Percentiles rank a stretch among this genome's conserved stretches.
phyloP scores from a whole-genome alignment of 805 yeast species.

The Yamadazyma takamatsuzukensis region DNA sequence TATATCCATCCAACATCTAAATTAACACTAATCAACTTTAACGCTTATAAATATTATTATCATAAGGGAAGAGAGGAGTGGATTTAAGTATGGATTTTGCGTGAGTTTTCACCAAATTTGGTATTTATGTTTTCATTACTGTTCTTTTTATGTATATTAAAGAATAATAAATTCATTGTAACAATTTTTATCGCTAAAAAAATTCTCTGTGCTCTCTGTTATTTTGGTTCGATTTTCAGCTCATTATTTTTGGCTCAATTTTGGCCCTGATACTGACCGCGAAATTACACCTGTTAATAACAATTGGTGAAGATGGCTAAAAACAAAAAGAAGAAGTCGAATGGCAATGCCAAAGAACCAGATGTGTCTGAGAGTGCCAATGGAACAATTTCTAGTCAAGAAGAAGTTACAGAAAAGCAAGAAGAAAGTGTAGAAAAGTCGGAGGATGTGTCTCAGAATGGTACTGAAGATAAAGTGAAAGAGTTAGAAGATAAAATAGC shows the following conservation, averaged over 20 bases:
- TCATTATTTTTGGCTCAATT: too few relatives aligned
- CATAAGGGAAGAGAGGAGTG: slow-evolving; percentile 10
- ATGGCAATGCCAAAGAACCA: slow-evolving; percentile 1
- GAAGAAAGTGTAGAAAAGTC: neutral
- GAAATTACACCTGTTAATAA: too few relatives aligned
- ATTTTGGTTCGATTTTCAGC: too few relatives aligned
- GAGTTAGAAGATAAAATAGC: slow-evolving; percentile 5
- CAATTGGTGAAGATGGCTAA: slow-evolving; percentile 20
- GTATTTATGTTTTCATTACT: too few relatives aligned
- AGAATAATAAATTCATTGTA: too few relatives aligned
- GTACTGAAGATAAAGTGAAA: too few relatives aligned
- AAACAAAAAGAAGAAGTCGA: slow-evolving; percentile 15
- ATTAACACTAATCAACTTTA: slow-evolving; percentile 12
- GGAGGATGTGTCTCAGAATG: neutral
- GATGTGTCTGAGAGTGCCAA: neutral
- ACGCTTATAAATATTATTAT: slow-evolving; percentile 13
- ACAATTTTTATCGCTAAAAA: too few relatives aligned
- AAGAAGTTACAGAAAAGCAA: neutral
- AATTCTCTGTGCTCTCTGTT: too few relatives aligned
- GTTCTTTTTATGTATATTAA: too few relatives aligned
- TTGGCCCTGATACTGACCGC: too few relatives aligned
- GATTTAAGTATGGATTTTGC: too few relatives aligned
- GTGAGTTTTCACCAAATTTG: too few relatives aligned
- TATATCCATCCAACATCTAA: slow-evolving; percentile 99
- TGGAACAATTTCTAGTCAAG: neutral